Conservation (phyloP, 306 rosid genomes). For the Dicorynia guianensis region DNA sequence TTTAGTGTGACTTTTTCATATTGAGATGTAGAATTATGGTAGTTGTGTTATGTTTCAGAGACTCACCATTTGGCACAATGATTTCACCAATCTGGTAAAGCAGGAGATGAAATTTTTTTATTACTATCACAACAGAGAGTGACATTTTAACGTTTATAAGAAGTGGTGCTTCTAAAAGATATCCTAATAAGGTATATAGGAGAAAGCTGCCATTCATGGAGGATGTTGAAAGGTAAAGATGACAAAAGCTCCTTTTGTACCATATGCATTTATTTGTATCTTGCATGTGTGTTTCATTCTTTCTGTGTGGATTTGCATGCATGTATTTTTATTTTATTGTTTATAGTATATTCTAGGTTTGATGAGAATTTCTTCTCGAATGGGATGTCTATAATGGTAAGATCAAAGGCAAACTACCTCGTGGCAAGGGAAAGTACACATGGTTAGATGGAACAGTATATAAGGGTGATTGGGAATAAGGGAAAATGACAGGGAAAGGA, state of each 20-base stretch:
- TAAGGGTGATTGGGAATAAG: conserved; percentile 67
- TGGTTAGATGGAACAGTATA: conserved; percentile 66
- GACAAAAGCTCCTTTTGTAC: conserved; percentile 17
- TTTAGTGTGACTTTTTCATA: conserved; percentile 13
- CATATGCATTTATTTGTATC: conserved; percentile 15
- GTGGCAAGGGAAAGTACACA: conserved; percentile 64
- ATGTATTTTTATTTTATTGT: conserved; percentile 5
- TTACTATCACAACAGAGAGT: conserved; percentile 16
- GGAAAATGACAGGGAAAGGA: conserved; percentile 64
- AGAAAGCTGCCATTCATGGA: conserved; percentile 52
- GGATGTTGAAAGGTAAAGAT: conserved; percentile 59
- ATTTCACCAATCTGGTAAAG: conserved; percentile 33
- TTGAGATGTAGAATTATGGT: conserved; percentile 11
- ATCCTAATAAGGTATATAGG: conserved; percentile 38
- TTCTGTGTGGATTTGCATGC: not conserved
- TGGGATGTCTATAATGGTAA: conserved; percentile 57
- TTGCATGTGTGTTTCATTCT: conserved; percentile 12
- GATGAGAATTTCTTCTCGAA: conserved; percentile 50
- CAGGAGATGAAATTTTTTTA: conserved; percentile 33
- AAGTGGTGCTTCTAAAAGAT: conserved; percentile 28
- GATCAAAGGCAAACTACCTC: conserved; percentile 48
- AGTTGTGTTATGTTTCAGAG: conserved; percentile 41
- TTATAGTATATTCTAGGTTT: conserved; percentile 22
- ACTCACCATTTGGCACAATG: conserved; percentile 16
- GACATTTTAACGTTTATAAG: conserved; percentile 31